Evolutionary conservation across 2,329 filamentous ascomycete species (phyloP).

Genomic region (Paecilomyces sp.): DNA sequence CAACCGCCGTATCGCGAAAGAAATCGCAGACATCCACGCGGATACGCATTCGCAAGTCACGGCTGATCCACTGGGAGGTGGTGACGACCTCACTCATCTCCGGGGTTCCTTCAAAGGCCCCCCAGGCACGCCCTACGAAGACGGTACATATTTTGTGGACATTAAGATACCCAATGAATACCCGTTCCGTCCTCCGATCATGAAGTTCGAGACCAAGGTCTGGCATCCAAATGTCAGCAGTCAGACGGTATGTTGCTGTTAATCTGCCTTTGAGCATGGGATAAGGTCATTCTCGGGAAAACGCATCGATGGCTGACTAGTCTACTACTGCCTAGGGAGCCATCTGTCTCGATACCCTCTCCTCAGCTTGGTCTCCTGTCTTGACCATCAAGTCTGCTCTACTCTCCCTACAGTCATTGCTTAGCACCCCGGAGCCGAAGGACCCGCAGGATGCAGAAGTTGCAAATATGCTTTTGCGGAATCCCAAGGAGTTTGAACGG

Average conservation of each 20-base stretch:
- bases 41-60: slow-evolving; percentile 73
- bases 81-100: slow-evolving; percentile 71
- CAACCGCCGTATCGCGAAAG: slow-evolving; percentile 47
- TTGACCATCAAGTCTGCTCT: slow-evolving; percentile 94
- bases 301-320: slow-evolving; percentile 5
- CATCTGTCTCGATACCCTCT: slow-evolving; percentile 91
- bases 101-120: slow-evolving; percentile 78
- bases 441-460: slow-evolving; percentile 97
- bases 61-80: slow-evolving; percentile 55
- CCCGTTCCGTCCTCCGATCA: slow-evolving; percentile 84
- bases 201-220: slow-evolving; percentile 87
- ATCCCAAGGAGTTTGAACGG: slow-evolving; percentile 70
- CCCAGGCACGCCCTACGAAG: slow-evolving; percentile 88
- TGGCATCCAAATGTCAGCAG: slow-evolving; percentile 98
- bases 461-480: slow-evolving; percentile 76
- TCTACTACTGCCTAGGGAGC: slow-evolving; percentile 58
- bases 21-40: slow-evolving; percentile 41
- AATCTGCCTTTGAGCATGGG: not conserved
- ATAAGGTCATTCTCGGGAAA: not conserved
- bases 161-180: slow-evolving; percentile 84
- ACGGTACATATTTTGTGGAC: slow-evolving; percentile 73
- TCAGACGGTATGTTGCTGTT: slow-evolving; percentile 62
- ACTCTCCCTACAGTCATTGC: slow-evolving; percentile 84
- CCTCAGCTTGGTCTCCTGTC: slow-evolving; percentile 87
- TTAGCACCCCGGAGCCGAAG: slow-evolving; percentile 88